Base-by-base conservation (phyloP, 2,329 filamentous ascomycete genomes). In the Pseudonectria foliicola region DNA sequence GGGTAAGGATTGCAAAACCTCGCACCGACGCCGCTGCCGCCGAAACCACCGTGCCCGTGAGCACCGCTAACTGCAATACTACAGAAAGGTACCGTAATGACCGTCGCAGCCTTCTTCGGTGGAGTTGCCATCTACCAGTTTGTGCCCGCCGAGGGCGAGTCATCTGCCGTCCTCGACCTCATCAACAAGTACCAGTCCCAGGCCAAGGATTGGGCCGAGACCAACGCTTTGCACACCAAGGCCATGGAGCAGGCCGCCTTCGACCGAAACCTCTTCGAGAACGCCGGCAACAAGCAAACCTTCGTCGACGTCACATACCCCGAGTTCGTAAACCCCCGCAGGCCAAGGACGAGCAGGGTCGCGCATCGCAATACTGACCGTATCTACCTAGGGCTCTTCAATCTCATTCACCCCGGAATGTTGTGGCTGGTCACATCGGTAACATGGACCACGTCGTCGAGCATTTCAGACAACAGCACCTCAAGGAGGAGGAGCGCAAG, bases 371-470 rank as follows among this genome's bases (percentile, higher is more conserved):
- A 8, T 21, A 21, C 18, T 21, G 18, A 21, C 18, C 8, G 18
- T 21, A 5, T 5, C 18, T 4, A 6, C 40, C 13, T 38, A 77
- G 73, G 54, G 58, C 68, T 14, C 56, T 78, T 35, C 57, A 67
- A 46, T 61, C 64, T n/a, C 66, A 71, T 41, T 67, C 68, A 13
- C 62, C 64, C 13, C 64, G 64, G 53, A 75, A 73, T 55, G 63
- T 77, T 13, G 70, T 69, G 16, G 73, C 75, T 18, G 75, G 75
- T 27, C 69, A 73, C 48, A 60, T 65, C 43, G 55, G 63, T 45
- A 73, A 73, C 55, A 56, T 79, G 30, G 71, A 75, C 54, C 61
- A 73, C 47, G 64, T 77, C 18, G 65, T 75, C 12, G 72, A 70
- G 53, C 75, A 77, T 59, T 78, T 74, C 62, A 62, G 62, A 49